Percentiles rank a stretch among this genome's conserved stretches.
phyloP scores from a whole-genome alignment of 2,329 filamentous ascomycete genomes.

The Xylariales sp. region DNA sequence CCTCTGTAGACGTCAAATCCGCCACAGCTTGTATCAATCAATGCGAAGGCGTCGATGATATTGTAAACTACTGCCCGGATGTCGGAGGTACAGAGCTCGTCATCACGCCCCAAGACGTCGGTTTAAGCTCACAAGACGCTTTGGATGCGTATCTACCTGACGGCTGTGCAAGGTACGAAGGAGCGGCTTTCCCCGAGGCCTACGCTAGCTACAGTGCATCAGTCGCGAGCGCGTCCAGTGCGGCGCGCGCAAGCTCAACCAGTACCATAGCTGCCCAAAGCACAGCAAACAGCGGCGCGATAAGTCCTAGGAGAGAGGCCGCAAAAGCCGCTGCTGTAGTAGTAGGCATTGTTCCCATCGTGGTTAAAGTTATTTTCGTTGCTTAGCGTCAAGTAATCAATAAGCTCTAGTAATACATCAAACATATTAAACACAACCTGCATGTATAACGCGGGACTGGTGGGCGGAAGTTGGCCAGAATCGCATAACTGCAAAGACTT shows the following conservation, averaged over 20 bases:
- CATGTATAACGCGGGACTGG: too few species aligned
- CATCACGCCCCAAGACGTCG: constrained; percentile 1
- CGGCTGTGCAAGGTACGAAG: constrained; percentile 3
- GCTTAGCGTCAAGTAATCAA: too few species aligned
- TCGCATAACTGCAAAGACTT: too few species aligned
- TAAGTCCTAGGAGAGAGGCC: not conserved
- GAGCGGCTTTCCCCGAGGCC: constrained; percentile 2
- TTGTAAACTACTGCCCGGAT: constrained; percentile 9
- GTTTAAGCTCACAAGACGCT: not conserved
- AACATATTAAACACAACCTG: too few species aligned
- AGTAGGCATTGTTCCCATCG: not conserved
- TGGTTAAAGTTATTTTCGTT: constrained; percentile 6
- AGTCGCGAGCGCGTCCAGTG: constrained; percentile 2
- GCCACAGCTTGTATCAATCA: constrained; percentile 6
- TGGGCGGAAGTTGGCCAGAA: too few species aligned
- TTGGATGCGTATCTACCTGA: constrained; percentile 6
- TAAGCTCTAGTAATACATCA: too few species aligned
- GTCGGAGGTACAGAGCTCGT: constrained; percentile 4
- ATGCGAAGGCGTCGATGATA: constrained; percentile 7
- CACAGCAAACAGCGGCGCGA: not conserved
- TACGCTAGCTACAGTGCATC: constrained; percentile 6
- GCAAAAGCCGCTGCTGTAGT: not conserved
- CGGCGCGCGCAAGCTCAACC: not conserved
- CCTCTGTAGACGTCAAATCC: not conserved
- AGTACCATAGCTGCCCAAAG: not conserved